Evolutionary conservation across 345 rosid genomes (phyloP), one percentile per base, ranked within the genome.

Genomic region (Fremontodendron californicum): DNA sequence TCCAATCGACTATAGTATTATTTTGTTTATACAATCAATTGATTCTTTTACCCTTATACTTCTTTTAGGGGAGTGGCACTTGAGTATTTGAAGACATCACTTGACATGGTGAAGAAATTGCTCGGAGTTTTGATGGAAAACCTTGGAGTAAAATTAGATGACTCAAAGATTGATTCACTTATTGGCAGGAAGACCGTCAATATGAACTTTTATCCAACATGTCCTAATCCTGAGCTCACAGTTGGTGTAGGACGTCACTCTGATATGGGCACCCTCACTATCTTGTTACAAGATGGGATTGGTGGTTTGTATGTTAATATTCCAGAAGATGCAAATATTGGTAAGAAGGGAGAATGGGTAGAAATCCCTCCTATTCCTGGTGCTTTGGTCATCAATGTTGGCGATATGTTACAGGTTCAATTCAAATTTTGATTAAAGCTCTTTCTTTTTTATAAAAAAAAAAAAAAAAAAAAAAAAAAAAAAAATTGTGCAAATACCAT

Each of bases 201-300:
- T 81, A 86, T 88, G 93, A 88, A 90, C 77, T 90, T 74, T 71
- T 90, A 90, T 49, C 93, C 93, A 1, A 69, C 66, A 4, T 89
- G 90, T 69, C 89, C 90, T 1, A 90, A 78, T 49, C 91, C 91
- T 0, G 87, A 88, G 46, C 87, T 86, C 1, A 90, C 90, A 0
- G 84, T 90, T 0, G 91, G 91, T 0, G 93, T 84, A 0, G 93
- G 93, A 0, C 86, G 90, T 13, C 90, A 90, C 78, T 90, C 93
- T 13, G 91, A 88, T 63, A 75, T 90, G 82, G 90, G 91, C 0
- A 82, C 80, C 16, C 69, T 90, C 2, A 88, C 90, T 0, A 78
- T 88, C 61, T 81, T 90, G 39, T 51, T 90, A 60, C 91, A 90
- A 80, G 91, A 86, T 65, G 91, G 84, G 5, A 88, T 88, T 21